These are phyloP conservation scores for Chlorella sp. DNA, from an alignment of 139 green algal genomes.

Conservation along the genomic window DNA sequence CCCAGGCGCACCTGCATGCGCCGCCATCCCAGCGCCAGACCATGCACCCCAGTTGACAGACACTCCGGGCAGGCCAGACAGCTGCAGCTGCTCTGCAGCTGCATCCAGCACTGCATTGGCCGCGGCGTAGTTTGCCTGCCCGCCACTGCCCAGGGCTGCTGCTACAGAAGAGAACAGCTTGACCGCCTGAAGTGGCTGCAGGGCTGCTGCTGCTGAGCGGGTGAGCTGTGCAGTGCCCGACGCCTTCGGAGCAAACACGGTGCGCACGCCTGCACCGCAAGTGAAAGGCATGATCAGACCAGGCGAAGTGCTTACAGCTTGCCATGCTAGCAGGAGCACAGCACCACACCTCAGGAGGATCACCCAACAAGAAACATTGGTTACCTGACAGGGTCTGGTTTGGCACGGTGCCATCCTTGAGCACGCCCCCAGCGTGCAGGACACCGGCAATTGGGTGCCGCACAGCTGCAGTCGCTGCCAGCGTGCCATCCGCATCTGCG, in stretches of 20 bases:
- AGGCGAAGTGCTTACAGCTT: background rate
- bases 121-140: constrained; percentile 59
- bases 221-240: constrained; percentile 8
- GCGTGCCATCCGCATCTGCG: background rate
- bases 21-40: constrained; percentile 86
- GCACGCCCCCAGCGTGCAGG: constrained; percentile 52
- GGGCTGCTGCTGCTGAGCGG: background rate
- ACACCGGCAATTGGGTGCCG: constrained; percentile 32
- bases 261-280: background rate
- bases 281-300: background rate
- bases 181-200: constrained; percentile 10
- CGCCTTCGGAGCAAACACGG: constrained; percentile 51
- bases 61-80: background rate
- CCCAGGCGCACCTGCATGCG: constrained; percentile 47
- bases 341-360: too few species aligned
- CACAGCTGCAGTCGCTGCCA: background rate
- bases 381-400: constrained; percentile 34
- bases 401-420: constrained; percentile 41
- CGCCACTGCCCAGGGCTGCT: constrained; percentile 49
- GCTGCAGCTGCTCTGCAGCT: constrained; percentile 1
- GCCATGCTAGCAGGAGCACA: background rate
- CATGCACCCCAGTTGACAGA: constrained; percentile 91
- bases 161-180: constrained; percentile 56
- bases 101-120: constrained; percentile 58
- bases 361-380: background rate